Base-by-base conservation (phyloP, 2,329 filamentous ascomycete species). In the Botrytis cinerea region DNA sequence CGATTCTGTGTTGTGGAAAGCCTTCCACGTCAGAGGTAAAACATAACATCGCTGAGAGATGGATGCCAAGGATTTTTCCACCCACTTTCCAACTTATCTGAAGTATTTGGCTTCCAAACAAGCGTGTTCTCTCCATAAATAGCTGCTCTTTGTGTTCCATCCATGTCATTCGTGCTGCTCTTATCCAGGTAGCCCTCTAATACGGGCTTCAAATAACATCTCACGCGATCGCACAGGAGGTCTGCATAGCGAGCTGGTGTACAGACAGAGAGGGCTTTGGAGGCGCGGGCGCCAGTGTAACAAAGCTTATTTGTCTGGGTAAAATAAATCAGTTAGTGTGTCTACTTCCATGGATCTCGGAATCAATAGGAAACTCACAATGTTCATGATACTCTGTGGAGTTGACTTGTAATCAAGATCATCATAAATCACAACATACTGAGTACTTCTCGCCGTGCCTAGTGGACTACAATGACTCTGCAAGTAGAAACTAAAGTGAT, bases 221-320 rank as follows among this genome's bases (percentile, higher is more conserved):
- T 86, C 0, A 92, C 91, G 4, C 94, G 87, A 76, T 93, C 92
- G 79, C 93, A 95, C 5, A 95, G 87, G 48, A 97, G 85, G 81
- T 97, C 94, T 0, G 94, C 94, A 79, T 97, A 97, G 84, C 97
- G 96, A 0, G 93, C 94, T 0, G 94, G 93, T 0, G 94, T 93
- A 77, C 92, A 95, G 77, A 96, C 89, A 77, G 91, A 93, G 60
- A 97, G 93, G 0, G 93, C 91, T 81, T 93, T 93, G n/a, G 93
- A 95, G 0, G 94, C 93, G 2, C 94, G 89, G 14, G 92, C 92
- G 78, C 91, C 97, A 0, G 92, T 84, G 80, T 95, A 95, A 82
- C 93, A 95, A 78, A 97, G 84, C 60, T 92, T 88, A 79, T 94
- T 91, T 0, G 92, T 96, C 75, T 95, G 89, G 83, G n/a, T 32